Evolutionary conservation across 2,329 filamentous ascomycete species (phyloP).

Genomic region (Pleomassaria siparia): DNA sequence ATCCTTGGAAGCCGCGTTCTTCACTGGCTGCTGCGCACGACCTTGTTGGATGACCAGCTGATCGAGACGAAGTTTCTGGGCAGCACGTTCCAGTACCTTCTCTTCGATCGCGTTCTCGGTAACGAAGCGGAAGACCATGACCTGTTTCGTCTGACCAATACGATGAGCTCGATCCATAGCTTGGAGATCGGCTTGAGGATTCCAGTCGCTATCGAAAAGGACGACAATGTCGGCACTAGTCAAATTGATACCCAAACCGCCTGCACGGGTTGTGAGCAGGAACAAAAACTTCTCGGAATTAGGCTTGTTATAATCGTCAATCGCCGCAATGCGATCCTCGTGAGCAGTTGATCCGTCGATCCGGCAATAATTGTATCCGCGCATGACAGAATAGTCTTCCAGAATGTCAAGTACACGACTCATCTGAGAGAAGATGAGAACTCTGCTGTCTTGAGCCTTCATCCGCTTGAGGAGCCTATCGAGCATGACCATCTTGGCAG

Average conservation of each 20-base stretch:
- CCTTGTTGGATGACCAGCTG: constrained; percentile 98
- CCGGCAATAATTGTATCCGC: constrained; percentile 91
- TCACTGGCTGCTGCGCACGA: constrained; percentile 84
- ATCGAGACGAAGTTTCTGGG: constrained; percentile 93
- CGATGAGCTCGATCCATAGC: constrained; percentile 98
- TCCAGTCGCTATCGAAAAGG: constrained; percentile 98
- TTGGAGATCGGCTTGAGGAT: constrained; percentile 95
- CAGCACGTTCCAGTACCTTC: constrained; percentile 93
- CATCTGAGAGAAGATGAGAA: constrained; percentile 99
- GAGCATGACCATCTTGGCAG: constrained; percentile 96
- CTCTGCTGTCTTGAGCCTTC: constrained; percentile 82
- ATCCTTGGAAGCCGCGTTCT: constrained; percentile 92
- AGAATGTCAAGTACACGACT: constrained; percentile 94
- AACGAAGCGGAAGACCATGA: constrained; percentile 93
- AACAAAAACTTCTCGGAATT: constrained; percentile 97
- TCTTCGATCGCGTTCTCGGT: constrained; percentile 98
- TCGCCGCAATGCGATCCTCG: constrained; percentile 94
- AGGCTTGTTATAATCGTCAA: constrained; percentile 97
- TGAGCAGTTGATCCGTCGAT: constrained; percentile 97
- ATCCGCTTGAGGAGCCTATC: constrained; percentile 87
- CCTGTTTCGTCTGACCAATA: constrained; percentile 98
- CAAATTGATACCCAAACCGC: constrained; percentile 94
- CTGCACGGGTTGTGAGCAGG: constrained; percentile 89
- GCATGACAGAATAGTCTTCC: constrained; percentile 97
- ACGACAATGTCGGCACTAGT: constrained; percentile 95